phyloP scores from a whole-genome alignment of 1,284 basidiomycete genomes.

The Melanopsichium pennsylvanicum region DNA sequence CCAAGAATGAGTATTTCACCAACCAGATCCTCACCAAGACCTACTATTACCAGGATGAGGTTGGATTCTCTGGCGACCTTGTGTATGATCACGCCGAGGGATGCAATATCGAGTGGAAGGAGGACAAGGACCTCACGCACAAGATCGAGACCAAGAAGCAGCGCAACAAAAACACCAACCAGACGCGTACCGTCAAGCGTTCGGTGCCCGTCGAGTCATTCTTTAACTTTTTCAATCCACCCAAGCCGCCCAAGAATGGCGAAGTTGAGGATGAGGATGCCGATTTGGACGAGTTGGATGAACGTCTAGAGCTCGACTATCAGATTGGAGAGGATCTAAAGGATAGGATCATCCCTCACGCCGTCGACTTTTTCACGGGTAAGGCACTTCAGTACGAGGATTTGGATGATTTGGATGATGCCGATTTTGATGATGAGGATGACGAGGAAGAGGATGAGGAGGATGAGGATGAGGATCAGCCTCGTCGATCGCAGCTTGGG shows the following conservation, averaged over 20 bases:
- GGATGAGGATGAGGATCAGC: constrained; percentile 57
- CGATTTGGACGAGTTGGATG: constrained; percentile 73
- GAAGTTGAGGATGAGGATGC: constrained; percentile 57
- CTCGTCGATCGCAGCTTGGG: constrained; percentile 45
- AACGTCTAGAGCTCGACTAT: constrained; percentile 91
- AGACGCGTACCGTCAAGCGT: constrained; percentile 65
- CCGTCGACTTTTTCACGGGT: constrained; percentile 87
- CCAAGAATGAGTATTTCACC: constrained; percentile 83
- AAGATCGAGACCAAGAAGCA: constrained; percentile 99
- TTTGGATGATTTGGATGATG: constrained; percentile 68
- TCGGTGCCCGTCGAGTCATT: constrained; percentile 64
- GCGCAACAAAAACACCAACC: constrained; percentile 78
- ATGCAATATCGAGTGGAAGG: constrained; percentile 93
- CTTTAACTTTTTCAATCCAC: constrained; percentile 66
- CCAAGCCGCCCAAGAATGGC: constrained; percentile 60
- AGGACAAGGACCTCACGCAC: constrained; percentile 96
- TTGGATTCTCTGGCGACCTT: constrained; percentile 92
- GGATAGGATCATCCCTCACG: constrained; percentile 94
- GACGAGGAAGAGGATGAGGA: constrained; percentile 65
- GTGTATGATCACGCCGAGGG: constrained; percentile 93
- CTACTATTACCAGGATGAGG: constrained; percentile 89
- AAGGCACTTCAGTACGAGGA: constrained; percentile 91
- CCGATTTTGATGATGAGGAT: constrained; percentile 69
- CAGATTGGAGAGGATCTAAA: constrained; percentile 98
- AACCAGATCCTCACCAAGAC: constrained; percentile 88